Percentiles rank a stretch among this genome's conserved stretches.
phyloP scores from a whole-genome alignment of 179 eudicot species.

The Camellia oleifera region DNA sequence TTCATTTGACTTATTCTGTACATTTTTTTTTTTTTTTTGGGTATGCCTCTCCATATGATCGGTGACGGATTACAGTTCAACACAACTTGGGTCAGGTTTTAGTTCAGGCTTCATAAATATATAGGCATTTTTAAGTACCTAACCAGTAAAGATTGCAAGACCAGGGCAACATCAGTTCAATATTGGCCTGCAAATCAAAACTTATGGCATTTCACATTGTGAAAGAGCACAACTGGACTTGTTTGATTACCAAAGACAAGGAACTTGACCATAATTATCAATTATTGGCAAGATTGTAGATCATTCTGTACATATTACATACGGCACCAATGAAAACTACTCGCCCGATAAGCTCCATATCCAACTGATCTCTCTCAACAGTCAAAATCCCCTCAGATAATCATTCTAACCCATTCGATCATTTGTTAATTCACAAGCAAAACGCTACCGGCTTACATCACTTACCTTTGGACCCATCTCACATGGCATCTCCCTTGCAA shows the following conservation, averaged over 20 bases:
- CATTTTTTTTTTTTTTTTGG: too few relatives aligned
- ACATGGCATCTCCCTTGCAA: conserved; percentile 12
- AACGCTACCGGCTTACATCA: conserved; percentile 5
- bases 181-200: too few relatives aligned
- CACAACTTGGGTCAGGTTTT: too few relatives aligned
- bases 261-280: background rate
- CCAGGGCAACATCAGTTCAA: too few relatives aligned
- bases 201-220: background rate
- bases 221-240: background rate
- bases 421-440: conserved; percentile 10
- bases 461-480: conserved; percentile 1
- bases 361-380: conserved; percentile 12
- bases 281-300: conserved; percentile 18
- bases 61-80: too few relatives aligned
- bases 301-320: conserved; percentile 20
- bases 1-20: too few relatives aligned
- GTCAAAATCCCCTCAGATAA: conserved; percentile 10
- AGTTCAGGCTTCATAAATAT: too few relatives aligned
- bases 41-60: too few relatives aligned
- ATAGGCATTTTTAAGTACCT: too few relatives aligned
- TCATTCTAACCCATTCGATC: background rate
- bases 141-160: background rate
- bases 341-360: background rate
- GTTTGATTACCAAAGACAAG: background rate
- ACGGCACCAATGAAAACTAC: background rate